Percentiles rank a stretch among this genome's conserved stretches.
These are phyloP conservation scores for Earliella scabrosa DNA, from an alignment of 1,284 basidiomycete species.

Conservation along the genomic window DNA sequence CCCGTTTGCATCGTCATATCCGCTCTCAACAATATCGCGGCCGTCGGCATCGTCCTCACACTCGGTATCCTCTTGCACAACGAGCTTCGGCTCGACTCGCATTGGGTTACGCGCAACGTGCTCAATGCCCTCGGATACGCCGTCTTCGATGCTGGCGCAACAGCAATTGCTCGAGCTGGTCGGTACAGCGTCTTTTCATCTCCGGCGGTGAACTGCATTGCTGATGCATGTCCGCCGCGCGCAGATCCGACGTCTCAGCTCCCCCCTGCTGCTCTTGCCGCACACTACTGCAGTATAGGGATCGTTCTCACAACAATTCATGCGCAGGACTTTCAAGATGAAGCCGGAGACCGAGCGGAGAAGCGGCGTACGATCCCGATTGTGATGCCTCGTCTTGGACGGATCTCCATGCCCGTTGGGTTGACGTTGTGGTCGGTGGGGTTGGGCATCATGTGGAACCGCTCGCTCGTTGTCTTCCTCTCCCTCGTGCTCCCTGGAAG, in stretches of 20 bases:
- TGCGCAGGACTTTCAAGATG: conserved; percentile 39
- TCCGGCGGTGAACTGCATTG: too few relatives aligned
- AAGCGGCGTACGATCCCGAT: conserved; percentile 38
- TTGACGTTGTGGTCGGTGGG: conserved; percentile 23
- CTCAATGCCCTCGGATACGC: conserved; percentile 39
- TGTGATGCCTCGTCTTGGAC: conserved; percentile 5
- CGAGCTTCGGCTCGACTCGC: conserved; percentile 37
- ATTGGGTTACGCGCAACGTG: conserved; percentile 41
- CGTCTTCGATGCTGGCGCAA: conserved; percentile 29
- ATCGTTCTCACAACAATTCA: conserved; percentile 37
- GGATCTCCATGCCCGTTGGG: conserved; percentile 19
- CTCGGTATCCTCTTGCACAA: conserved; percentile 40
- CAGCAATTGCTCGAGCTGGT: too few relatives aligned
- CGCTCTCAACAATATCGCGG: too few relatives aligned
- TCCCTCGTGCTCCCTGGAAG: too few relatives aligned
- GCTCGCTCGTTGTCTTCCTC: too few relatives aligned
- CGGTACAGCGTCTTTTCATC: too few relatives aligned
- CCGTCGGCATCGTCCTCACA: not conserved
- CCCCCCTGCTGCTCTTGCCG: not conserved
- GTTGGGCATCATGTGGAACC: conserved; percentile 1
- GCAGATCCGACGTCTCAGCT: too few relatives aligned
- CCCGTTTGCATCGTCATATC: conserved; percentile 37
- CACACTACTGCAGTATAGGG: conserved; percentile 12
- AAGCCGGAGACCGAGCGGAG: conserved; percentile 32
- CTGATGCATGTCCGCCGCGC: too few relatives aligned